A percentile compares a stretch with the other conserved stretches of the same genome.
phyloP scores from a whole-genome alignment of 495 filamentous ascomycete genomes.

The Xylaria castorea region DNA sequence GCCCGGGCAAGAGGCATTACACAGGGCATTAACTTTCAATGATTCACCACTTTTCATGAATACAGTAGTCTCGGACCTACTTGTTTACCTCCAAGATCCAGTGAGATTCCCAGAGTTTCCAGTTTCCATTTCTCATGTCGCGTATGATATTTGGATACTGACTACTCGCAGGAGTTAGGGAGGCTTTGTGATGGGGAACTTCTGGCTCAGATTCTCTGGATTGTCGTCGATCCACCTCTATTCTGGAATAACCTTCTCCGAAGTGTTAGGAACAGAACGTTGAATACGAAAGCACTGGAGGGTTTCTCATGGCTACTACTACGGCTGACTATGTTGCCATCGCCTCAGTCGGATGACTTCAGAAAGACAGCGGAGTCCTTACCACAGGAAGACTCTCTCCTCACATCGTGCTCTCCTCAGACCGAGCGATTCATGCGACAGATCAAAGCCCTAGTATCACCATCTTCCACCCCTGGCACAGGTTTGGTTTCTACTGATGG shows the following conservation, averaged over 20 bases:
- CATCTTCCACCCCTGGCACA: not conserved
- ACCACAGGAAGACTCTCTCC: not conserved
- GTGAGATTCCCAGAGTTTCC: not conserved
- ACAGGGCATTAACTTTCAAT: slow-evolving; percentile 57
- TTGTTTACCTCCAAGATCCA: slow-evolving; percentile 50
- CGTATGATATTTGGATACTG: not conserved
- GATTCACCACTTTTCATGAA: slow-evolving; percentile 60
- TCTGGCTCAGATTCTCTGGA: slow-evolving; percentile 58
- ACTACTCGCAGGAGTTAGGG: slow-evolving; percentile 48
- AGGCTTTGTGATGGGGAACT: slow-evolving; percentile 61
- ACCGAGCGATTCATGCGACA: slow-evolving; percentile 4
- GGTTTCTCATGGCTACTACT: slow-evolving; percentile 66
- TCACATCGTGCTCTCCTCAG: not conserved
- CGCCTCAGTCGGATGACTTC: slow-evolving; percentile 39
- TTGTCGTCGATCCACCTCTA: slow-evolving; percentile 63
- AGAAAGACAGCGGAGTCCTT: slow-evolving; percentile 33
- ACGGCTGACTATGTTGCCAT: slow-evolving; percentile 60
- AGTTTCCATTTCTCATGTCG: not conserved
- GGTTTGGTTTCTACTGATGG: not conserved
- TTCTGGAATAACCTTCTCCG: slow-evolving; percentile 66
- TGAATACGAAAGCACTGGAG: slow-evolving; percentile 49
- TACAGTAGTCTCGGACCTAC: slow-evolving; percentile 41
- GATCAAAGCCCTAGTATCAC: not conserved
- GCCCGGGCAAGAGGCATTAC: slow-evolving; percentile 56
- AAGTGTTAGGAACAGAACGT: slow-evolving; percentile 44